Evolutionary conservation across 208 protist species (phyloP).

Genomic region (Trypanosoma cruzi): DNA sequence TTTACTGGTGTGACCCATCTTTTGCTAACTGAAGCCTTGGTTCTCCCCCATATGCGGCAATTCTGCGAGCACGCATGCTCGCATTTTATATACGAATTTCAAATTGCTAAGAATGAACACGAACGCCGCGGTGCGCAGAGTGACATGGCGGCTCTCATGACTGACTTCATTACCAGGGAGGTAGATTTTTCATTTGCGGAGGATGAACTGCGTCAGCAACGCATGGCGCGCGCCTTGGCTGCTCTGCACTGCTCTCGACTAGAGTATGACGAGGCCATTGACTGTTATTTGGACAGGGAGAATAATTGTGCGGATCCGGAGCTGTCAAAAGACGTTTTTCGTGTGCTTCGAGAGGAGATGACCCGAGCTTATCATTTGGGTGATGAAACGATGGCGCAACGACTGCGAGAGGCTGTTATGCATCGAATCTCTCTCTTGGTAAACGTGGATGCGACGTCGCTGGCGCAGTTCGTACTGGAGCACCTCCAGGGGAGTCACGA

Average conservation of each 20-base stretch:
- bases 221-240: conserved; percentile 64
- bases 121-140: conserved; percentile 41
- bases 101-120: conserved; percentile 35
- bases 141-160: conserved; percentile 41
- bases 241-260: conserved; percentile 44
- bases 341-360: conserved; percentile 54
- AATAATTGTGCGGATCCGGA: conserved; percentile 41
- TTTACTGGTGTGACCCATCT: conserved; percentile 27
- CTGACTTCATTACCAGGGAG: conserved; percentile 20
- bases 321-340: conserved; percentile 59
- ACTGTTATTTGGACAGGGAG: conserved; percentile 58
- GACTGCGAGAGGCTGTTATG: conserved; percentile 60
- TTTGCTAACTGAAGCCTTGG: conserved; percentile 22
- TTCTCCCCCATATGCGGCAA: conserved; percentile 13
- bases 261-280: conserved; percentile 63
- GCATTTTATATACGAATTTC: conserved; percentile 59
- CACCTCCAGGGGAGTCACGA: conserved; percentile 62
- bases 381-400: conserved; percentile 4
- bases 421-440: conserved; percentile 50
- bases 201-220: conserved; percentile 43
- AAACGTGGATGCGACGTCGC: conserved; percentile 53
- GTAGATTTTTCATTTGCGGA: conserved; percentile 35
- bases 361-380: conserved; percentile 20
- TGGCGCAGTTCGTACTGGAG: conserved; percentile 78
- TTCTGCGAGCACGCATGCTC: conserved; percentile 42